Evolutionary conservation across 2,329 filamentous ascomycete species (phyloP), one percentile per base, ranked within the genome.

Genomic region (Macrophomina pseudophaseolina): DNA sequence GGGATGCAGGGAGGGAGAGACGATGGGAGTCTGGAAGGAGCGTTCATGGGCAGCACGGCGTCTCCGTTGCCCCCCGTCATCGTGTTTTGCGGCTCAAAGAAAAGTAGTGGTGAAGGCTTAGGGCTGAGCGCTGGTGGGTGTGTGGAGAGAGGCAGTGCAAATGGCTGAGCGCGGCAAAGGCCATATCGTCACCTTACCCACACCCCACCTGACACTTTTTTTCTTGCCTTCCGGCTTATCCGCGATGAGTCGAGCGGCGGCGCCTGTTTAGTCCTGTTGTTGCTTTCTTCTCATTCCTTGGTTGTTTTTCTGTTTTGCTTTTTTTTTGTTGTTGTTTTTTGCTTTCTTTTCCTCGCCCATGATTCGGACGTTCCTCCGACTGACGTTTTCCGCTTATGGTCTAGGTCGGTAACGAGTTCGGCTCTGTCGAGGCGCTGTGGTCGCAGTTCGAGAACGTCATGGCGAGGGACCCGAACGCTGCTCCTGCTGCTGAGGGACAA

Each of bases 371-470:
- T 38, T 54, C 52, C 5, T 30, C 23, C 23, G 23, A 18, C 64
- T 66, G 35, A 66, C 64, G 16, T 23, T 23, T 12, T 12, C 9
- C 28, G 11, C 9, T 9, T 11, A 5, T 12, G 2, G 18, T 23
- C 32, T 16, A 92, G 89, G 90, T 99, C 63, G 95, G 95, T 44
- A 97, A 97, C 79, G 95, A 99, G 75, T 97, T 99, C 80, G 90
- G 91, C n/a, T 94, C 93, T 4, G 95, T 99, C 51, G 95, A 99
- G 79, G 93, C 93, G 35, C 85, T 99, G 16, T 99, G 95, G 95
- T 96, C 92, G 46, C 93, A 97, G 74, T 98, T 99, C 75, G 95
- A 99, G 81, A 91, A 90, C 71, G 94, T 98, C 72, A 98, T 97
- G 94, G 92, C 88, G 8, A 92, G 53, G 14, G 53, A 53, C 16